Base-by-base conservation (phyloP, 805 yeast species). In the Wickerhamiella allomyrinae region DNA sequence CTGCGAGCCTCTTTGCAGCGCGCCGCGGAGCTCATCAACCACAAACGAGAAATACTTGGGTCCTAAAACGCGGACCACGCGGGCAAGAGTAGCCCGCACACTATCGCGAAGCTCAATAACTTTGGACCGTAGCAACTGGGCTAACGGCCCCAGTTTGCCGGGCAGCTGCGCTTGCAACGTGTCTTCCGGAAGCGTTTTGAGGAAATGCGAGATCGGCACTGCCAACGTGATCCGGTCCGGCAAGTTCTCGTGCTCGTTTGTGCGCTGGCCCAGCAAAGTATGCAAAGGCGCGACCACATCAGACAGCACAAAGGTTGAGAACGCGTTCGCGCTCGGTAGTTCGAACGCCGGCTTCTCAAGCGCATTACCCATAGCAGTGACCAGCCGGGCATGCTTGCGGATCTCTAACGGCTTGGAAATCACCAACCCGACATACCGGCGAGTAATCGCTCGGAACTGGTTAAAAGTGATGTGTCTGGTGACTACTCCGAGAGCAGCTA, bases 31-130 rank as follows among this genome's bases (percentile, higher is more conserved):
- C 56, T 91, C 97, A 44, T 73, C 72, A 20, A 91, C 62, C 39
- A 91, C 73, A 55, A 86, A 85, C 42, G 70, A 68, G 46, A 89
- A 63, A 56, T 86, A 86, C 19, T 61, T 58, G 0, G 94, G 68
- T 1, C 97, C 97, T 25, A 89, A 66, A 23, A 73, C 64, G 1
- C 61, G 53, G 2, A 81, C 68, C 38, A 86, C 75, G 48, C 71
- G 72, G 20, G 83, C 76, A 41, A 91, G 63, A 15, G 79, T 74
- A 46, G 77, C 79, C 55, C 98, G 71, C 8, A 83, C 79, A 2
- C 84, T 74, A 54, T 91, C 95, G 63, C 98, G 76, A 33, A 87
- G 66, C 46, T 81, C 94, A 58, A 85, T 95, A 3, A 87, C 74
- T 55, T 84, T 75, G 21, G 91, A 75, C 50, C 95, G 70, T 58